Percentiles rank a stretch among this genome's conserved stretches.
Evolutionary conservation across 225 moss, liverwort and hornwort genomes (phyloP).

Genomic region (Polytrichum formosum): DNA sequence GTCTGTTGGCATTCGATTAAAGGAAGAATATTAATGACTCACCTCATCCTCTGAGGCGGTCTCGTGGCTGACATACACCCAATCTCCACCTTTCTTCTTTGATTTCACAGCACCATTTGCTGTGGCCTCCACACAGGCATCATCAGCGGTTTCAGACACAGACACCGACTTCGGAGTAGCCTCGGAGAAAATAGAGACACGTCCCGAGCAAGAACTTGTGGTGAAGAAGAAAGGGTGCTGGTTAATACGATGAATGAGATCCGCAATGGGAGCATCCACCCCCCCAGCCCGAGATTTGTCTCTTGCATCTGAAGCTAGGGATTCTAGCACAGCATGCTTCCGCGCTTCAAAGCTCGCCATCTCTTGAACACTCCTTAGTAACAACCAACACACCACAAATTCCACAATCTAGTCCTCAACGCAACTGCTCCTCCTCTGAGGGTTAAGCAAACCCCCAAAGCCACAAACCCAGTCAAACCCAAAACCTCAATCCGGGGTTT

Average conservation of each 20-base stretch:
- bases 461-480: too few species aligned
- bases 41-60: constrained; percentile 46
- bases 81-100: constrained; percentile 86
- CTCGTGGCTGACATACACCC: constrained; percentile 87
- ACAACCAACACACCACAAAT: too few species aligned
- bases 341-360: constrained; percentile 69
- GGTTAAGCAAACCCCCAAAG: too few species aligned
- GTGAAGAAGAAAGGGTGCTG: constrained; percentile 68
- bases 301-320: constrained; percentile 53
- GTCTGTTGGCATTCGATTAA: too few species aligned
- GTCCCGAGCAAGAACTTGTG: constrained; percentile 97
- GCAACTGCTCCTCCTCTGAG: too few species aligned
- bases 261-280: constrained; percentile 78
- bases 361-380: background rate
- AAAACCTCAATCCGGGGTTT: too few species aligned
- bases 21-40: background rate
- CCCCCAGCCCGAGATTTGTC: constrained; percentile 88
- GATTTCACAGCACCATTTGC: constrained; percentile 17
- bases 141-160: background rate
- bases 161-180: constrained; percentile 7
- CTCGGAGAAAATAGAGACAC: constrained; percentile 81
- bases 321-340: constrained; percentile 62
- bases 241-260: constrained; percentile 67
- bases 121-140: constrained; percentile 2
- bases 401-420: too few species aligned